Evolutionary conservation across 352 stramenopile species (phyloP), one percentile per base, ranked within the genome.

Genomic region (Phytophthora tubulina): DNA sequence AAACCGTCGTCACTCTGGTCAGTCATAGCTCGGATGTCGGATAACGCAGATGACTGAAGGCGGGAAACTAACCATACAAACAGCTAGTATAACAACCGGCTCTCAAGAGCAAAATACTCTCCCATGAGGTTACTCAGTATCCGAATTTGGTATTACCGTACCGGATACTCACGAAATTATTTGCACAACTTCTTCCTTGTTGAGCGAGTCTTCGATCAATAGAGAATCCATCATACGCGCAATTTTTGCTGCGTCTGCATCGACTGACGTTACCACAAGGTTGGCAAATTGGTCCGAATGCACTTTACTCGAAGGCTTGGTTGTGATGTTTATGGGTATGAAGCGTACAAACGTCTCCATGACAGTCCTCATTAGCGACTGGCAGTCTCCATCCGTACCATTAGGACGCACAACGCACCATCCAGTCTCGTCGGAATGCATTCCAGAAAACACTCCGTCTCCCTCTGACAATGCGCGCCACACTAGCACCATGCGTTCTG

Each of bases 381-480:
- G 13, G 14, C 9, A 38, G 10, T 46, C 36, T 35, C 36, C 35
- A 21, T 30, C 42, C 0, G 11, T 30, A 6, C 38, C n/a, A 36
- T 53, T 65, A 9, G 53, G 55, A 6, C 73, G 73, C 6, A 84
- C 67, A 3, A 85, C 60, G 17, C 74, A 78, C 82, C 82, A 88
- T 1, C 80, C 80, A 0, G 78, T 88, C 32, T 90, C 80, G 50
- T 90, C 76, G 42, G 78, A 86, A 62, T 75, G 77, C 58, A 86
- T 73, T 0, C 73, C 75, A 39, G 56, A 68, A 31, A 76, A 63
- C 15, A 61, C 52, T 10, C 70, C 56, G 50, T 77, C 72, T 17
- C 78, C 76, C 17, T 87, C 71, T 0, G 70, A 75, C 17, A 83
- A 63, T 1, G 69, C 68, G 6, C 79, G 76, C 82, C 82, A 90